These are phyloP conservation scores for Leccinum aurantiacum DNA, from an alignment of 768 basidiomycete genomes.

Conservation along the genomic window DNA sequence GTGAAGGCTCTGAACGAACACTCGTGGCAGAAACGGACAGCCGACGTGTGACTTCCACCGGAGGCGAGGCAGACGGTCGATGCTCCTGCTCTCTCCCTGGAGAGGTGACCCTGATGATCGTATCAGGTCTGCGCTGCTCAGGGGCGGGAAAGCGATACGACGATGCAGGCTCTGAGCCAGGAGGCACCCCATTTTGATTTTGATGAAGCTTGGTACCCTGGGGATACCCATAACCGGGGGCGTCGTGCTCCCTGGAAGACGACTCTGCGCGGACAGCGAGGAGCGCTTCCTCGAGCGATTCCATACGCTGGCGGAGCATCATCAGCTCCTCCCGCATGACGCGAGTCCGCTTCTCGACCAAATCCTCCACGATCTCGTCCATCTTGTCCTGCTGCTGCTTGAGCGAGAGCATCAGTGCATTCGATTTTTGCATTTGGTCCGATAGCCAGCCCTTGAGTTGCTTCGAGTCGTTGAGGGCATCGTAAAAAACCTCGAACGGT, in stretches of 20 bases:
- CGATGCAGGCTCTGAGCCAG: constrained; percentile 33
- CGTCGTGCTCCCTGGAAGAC: constrained; percentile 17
- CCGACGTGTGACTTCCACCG: constrained; percentile 48
- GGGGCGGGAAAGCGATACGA: constrained; percentile 51
- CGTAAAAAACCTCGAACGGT: constrained; percentile 83
- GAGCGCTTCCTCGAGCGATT: constrained; percentile 61
- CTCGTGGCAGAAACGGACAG: constrained; percentile 44
- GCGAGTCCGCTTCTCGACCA: constrained; percentile 61
- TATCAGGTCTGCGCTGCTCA: constrained; percentile 35
- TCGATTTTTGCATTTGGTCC: constrained; percentile 69
- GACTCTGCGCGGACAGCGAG: constrained; percentile 28
- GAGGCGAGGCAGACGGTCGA: constrained; percentile 41
- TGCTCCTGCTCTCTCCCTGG: constrained; percentile 44
- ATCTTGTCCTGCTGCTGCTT: constrained; percentile 64
- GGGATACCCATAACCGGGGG: constrained; percentile 16
- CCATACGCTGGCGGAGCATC: constrained; percentile 59
- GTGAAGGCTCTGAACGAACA: constrained; percentile 45
- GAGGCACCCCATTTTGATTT: constrained; percentile 43
- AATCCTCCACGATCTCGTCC: constrained; percentile 54
- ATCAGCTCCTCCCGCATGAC: constrained; percentile 62
- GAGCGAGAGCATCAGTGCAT: constrained; percentile 49
- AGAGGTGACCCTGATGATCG: constrained; percentile 39
- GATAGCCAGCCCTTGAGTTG: constrained; percentile 75
- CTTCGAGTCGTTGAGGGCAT: constrained; percentile 77
- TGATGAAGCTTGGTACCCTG: constrained; percentile 32